A percentile compares a stretch with the other conserved stretches of the same genome.
phyloP scores from a whole-genome alignment of 306 rosid species.

The Crataegus laevigata region DNA sequence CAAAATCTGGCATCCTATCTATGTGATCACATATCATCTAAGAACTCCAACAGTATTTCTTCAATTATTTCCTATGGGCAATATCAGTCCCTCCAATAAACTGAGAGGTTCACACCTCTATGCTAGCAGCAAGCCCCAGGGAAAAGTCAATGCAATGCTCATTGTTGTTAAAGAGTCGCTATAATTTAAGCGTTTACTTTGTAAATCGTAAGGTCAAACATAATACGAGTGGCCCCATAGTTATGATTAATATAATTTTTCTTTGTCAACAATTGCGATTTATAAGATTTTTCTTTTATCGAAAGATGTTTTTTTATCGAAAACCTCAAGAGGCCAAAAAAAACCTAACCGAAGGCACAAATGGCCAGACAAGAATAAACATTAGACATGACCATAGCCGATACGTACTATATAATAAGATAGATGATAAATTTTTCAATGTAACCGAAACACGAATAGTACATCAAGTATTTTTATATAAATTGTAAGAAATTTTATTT shows the following conservation, averaged over 20 bases:
- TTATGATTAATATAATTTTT: too few relatives aligned
- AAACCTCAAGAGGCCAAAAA: neutral
- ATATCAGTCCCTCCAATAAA: neutral
- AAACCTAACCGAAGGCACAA: neutral
- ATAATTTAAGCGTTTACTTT: neutral
- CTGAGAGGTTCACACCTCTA: neutral
- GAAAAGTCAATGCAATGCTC: neutral
- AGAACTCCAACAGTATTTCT: neutral
- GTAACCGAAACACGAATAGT: too few relatives aligned
- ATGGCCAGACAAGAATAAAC: neutral
- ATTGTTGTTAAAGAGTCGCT: neutral
- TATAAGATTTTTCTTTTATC: neutral
- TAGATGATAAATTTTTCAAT: too few relatives aligned
- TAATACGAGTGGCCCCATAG: too few relatives aligned
- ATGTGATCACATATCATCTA: neutral
- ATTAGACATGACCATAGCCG: neutral
- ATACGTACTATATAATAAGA: neutral
- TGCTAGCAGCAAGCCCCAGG: neutral
- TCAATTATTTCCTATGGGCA: neutral
- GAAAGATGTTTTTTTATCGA: neutral
- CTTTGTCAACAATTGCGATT: too few relatives aligned
- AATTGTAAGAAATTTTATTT: too few relatives aligned
- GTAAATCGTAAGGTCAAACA: neutral
- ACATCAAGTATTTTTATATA: too few relatives aligned
- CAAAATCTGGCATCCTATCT: neutral